phyloP scores from a whole-genome alignment of 345 rosid genomes.

The Leavenworthia alabamica region DNA sequence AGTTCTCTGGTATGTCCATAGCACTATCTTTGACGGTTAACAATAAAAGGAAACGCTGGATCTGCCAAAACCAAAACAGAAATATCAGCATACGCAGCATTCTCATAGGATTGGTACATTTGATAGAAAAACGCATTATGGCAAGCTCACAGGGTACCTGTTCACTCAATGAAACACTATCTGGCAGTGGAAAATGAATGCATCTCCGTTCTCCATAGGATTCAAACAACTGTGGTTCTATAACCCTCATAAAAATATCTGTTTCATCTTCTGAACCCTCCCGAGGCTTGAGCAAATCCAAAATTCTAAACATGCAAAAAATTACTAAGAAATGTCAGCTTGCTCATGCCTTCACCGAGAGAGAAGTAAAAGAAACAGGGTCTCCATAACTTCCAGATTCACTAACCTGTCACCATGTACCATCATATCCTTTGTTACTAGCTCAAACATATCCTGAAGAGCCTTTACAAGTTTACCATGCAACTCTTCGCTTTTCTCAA shows the following conservation, averaged over 20 bases:
- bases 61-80: conserved; percentile 46
- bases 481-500: conserved; percentile 54
- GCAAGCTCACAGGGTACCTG: conserved; percentile 43
- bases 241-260: conserved; percentile 37
- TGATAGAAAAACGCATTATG: neutral
- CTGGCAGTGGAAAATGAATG: conserved; percentile 79
- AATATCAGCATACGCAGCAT: conserved; percentile 6
- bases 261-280: conserved; percentile 36
- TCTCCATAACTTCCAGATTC: neutral
- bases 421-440: conserved; percentile 84
- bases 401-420: conserved; percentile 60
- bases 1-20: conserved; percentile 77
- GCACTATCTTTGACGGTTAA: conserved; percentile 78
- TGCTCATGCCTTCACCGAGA: conserved; percentile 11
- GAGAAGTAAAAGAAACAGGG: neutral
- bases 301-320: conserved; percentile 38
- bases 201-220: conserved; percentile 40
- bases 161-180: conserved; percentile 53
- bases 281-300: conserved; percentile 38
- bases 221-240: conserved; percentile 69
- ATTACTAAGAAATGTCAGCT: neutral
- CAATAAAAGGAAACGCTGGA: conserved; percentile 66
- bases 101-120: neutral
- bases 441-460: conserved; percentile 92
- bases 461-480: conserved; percentile 55